Percentiles rank a stretch among this genome's conserved stretches.
phyloP scores from a whole-genome alignment of 2,329 filamentous ascomycete species.

The Blastomyces emzantsi region DNA sequence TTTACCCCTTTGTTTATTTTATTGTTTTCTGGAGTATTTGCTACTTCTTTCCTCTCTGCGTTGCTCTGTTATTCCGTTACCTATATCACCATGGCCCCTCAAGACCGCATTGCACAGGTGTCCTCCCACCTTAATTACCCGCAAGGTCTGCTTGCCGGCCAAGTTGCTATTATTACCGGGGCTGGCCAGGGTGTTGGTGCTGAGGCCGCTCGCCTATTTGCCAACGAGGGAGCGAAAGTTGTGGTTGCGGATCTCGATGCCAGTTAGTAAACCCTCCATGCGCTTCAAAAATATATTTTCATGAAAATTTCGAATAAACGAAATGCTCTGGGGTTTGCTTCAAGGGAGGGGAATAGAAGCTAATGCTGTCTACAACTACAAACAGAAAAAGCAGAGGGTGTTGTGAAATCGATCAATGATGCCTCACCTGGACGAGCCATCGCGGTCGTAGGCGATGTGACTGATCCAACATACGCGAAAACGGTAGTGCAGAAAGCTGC shows the following conservation, averaged over 20 bases:
- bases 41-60: background rate
- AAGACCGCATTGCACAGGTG: slow-evolving; percentile 59
- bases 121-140: slow-evolving; percentile 74
- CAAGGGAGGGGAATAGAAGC: background rate
- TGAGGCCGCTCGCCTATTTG: slow-evolving; percentile 71
- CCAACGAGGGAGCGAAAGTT: slow-evolving; percentile 79
- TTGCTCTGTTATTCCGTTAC: background rate
- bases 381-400: slow-evolving; percentile 57
- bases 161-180: slow-evolving; percentile 81
- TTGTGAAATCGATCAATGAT: slow-evolving; percentile 61
- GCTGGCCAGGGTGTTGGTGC: slow-evolving; percentile 82
- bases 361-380: slow-evolving; percentile 10
- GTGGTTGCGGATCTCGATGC: slow-evolving; percentile 75
- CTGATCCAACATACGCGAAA: slow-evolving; percentile 60
- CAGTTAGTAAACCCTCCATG: slow-evolving; percentile 38
- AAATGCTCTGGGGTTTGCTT: background rate
- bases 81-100: slow-evolving; percentile 33
- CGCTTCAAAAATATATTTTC: background rate
- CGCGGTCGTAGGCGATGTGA: slow-evolving; percentile 66
- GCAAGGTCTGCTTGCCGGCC: slow-evolving; percentile 65
- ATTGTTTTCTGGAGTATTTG: background rate
- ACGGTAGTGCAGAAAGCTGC: slow-evolving; percentile 65
- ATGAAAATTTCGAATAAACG: background rate
- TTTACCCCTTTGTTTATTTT: background rate
- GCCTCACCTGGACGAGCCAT: slow-evolving; percentile 56